Evolutionary conservation across 2,329 filamentous ascomycete genomes (phyloP).

Genomic region (Setomelanomma holmii): DNA sequence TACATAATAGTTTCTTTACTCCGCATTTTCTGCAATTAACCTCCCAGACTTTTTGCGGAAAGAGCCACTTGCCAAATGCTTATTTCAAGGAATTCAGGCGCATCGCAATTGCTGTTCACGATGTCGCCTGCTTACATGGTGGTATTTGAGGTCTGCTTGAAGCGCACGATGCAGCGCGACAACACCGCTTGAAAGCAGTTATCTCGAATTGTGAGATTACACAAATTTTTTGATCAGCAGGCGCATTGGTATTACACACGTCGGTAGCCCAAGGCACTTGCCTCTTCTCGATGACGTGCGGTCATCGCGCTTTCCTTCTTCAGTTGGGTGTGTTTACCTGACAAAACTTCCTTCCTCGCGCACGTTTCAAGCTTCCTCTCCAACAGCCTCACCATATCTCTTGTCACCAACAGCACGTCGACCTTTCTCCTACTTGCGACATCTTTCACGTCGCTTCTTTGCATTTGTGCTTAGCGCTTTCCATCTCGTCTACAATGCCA

Average conservation of each 20-base stretch:
- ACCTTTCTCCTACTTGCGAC: constrained; percentile 3
- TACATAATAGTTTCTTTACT: constrained; percentile 28
- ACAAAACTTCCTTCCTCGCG: background rate
- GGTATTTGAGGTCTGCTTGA: too few relatives aligned
- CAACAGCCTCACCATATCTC: background rate
- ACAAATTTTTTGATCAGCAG: background rate
- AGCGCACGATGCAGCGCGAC: too few relatives aligned
- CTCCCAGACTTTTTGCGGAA: background rate
- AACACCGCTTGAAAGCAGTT: too few relatives aligned
- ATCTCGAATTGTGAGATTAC: background rate
- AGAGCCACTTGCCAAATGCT: background rate
- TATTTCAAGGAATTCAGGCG: background rate
- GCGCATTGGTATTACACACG: constrained; percentile 4
- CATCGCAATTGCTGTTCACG: background rate
- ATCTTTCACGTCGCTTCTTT: background rate
- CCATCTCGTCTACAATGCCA: constrained; percentile 20
- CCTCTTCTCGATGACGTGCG: constrained; percentile 24
- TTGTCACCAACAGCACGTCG: background rate
- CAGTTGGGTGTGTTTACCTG: constrained; percentile 20
- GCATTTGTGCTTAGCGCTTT: background rate
- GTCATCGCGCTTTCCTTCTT: constrained; percentile 17
- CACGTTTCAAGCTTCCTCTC: constrained; percentile 16
- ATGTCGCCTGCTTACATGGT: too few relatives aligned
- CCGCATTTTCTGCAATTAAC: constrained; percentile 9
- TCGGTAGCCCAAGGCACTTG: constrained; percentile 32